Conservation (phyloP, 305 asterid species). For the Fraxinus dipetala region DNA sequence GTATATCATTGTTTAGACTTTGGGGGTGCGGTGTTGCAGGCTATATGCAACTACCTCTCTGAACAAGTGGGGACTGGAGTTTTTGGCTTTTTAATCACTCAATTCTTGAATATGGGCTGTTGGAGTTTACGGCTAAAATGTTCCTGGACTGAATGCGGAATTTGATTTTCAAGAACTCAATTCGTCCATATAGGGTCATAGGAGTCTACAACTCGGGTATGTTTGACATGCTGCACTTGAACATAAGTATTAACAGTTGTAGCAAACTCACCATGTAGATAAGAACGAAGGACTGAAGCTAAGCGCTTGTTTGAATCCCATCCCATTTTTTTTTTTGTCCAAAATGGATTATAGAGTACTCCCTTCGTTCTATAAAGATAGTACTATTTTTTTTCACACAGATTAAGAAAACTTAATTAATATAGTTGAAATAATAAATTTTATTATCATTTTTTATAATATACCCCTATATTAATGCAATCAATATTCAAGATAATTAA, state of each 20-base stretch:
- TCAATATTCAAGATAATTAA: too few species aligned
- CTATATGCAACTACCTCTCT: not conserved
- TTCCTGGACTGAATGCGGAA: not conserved
- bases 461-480: too few species aligned
- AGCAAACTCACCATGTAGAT: not conserved
- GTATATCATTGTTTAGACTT: not conserved
- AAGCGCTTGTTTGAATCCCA: not conserved
- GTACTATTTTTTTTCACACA: too few species aligned
- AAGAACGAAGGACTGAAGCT: not conserved
- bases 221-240: not conserved
- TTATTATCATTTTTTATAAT: too few species aligned
- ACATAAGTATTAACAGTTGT: not conserved
- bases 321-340: too few species aligned
- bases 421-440: too few species aligned
- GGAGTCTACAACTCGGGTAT: not conserved
- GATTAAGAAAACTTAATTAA: too few species aligned
- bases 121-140: not conserved
- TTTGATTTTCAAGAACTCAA: not conserved
- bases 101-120: not conserved
- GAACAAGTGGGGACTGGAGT: not conserved
- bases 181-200: not conserved
- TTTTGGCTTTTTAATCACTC: not conserved
- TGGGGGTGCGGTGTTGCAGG: constrained; percentile 3
- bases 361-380: too few species aligned
- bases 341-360: too few species aligned